A percentile compares a stretch with the other conserved stretches of the same genome.
Conservation (phyloP, 108 stramenopile genomes). For the Nannochloropsis salina region DNA sequence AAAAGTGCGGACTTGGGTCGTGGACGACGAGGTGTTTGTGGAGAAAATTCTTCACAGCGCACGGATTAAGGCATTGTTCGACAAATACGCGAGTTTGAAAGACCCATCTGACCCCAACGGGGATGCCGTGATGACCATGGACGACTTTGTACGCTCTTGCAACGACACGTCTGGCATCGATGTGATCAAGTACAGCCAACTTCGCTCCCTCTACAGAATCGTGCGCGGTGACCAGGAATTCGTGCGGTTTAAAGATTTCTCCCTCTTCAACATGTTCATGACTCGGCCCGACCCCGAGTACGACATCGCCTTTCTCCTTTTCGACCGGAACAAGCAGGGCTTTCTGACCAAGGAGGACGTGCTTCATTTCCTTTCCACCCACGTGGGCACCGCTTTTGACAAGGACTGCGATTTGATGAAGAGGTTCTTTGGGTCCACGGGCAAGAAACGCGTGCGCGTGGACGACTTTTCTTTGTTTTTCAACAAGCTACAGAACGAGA, state of each 20-base stretch:
- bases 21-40: slow-evolving; percentile 50
- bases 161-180: slow-evolving; percentile 25
- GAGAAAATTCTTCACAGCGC: slow-evolving; percentile 45
- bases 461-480: slow-evolving; percentile 59
- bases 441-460: slow-evolving; percentile 39
- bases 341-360: slow-evolving; percentile 43
- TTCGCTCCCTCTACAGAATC: slow-evolving; percentile 50
- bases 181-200: slow-evolving; percentile 13
- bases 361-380: slow-evolving; percentile 28
- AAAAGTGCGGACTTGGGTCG: slow-evolving; percentile 53
- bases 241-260: slow-evolving; percentile 55
- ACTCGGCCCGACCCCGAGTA: slow-evolving; percentile 59
- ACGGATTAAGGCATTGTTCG: slow-evolving; percentile 38
- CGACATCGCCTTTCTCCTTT: slow-evolving; percentile 58
- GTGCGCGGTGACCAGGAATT: slow-evolving; percentile 35
- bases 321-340: slow-evolving; percentile 45
- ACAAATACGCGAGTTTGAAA: slow-evolving; percentile 34
- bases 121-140: slow-evolving; percentile 54
- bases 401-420: slow-evolving; percentile 50
- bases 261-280: slow-evolving; percentile 58
- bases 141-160: slow-evolving; percentile 53
- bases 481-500: slow-evolving; percentile 54
- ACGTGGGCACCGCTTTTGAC: slow-evolving; percentile 43
- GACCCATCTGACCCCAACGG: slow-evolving; percentile 27
- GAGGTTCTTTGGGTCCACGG: slow-evolving; percentile 54